phyloP scores from a whole-genome alignment of 192 early-diverging fungal species.

The Backusella sp. region DNA sequence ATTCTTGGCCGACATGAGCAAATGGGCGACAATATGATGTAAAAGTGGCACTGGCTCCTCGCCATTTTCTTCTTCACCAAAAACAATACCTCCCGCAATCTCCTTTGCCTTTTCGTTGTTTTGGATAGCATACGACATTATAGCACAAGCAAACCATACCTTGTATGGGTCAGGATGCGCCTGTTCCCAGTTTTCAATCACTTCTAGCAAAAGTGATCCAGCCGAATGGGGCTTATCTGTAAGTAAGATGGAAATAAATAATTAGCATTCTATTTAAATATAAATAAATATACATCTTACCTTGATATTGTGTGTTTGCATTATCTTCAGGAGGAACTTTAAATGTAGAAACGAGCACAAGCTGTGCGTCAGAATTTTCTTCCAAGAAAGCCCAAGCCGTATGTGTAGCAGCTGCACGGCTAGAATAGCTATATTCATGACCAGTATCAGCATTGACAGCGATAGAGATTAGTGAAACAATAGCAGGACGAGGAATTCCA shows the following conservation, averaged over 20 bases:
- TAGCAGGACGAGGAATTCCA: conserved; percentile 71
- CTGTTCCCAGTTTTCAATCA: conserved; percentile 76
- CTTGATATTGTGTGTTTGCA: conserved; percentile 48
- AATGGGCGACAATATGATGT: conserved; percentile 79
- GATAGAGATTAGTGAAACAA: conserved; percentile 77
- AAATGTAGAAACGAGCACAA: conserved; percentile 84
- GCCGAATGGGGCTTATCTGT: conserved; percentile 67
- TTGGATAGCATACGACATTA: conserved; percentile 78
- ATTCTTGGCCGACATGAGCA: conserved; percentile 67
- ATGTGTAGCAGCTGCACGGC: conserved; percentile 83
- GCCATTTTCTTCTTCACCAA: conserved; percentile 74
- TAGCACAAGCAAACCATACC: conserved; percentile 84
- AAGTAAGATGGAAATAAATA: not conserved
- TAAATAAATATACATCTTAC: conserved; percentile 31
- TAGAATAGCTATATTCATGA: conserved; percentile 59
- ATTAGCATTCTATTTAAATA: not conserved
- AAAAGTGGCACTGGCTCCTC: conserved; percentile 86
- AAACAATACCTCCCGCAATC: conserved; percentile 67
- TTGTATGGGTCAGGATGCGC: conserved; percentile 76
- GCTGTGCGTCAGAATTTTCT: conserved; percentile 85
- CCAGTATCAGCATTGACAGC: conserved; percentile 61
- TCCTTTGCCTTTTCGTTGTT: conserved; percentile 77
- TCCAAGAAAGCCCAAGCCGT: conserved; percentile 76
- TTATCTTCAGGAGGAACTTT: conserved; percentile 77
- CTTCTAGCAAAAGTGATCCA: conserved; percentile 83